These are phyloP conservation scores for Escovopsis weberi DNA, from an alignment of 2,329 filamentous ascomycete species.

Conservation along the genomic window DNA sequence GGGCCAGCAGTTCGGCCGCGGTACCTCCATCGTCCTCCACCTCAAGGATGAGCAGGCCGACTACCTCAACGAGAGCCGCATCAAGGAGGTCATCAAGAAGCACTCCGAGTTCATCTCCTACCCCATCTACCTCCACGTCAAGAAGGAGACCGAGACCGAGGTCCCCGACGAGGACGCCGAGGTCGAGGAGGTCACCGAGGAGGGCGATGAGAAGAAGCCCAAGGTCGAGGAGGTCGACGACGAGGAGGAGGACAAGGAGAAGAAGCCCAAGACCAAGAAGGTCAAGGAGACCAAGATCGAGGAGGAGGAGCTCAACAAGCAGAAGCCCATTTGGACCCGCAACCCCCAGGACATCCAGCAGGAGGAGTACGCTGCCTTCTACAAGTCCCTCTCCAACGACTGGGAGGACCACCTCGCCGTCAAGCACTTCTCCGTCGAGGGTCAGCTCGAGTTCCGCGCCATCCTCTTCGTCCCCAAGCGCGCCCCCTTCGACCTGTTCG, in stretches of 20 bases:
- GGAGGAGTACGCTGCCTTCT: conserved; percentile 98
- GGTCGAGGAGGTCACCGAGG: conserved; percentile 51
- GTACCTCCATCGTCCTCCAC: conserved; percentile 96
- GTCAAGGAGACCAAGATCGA: conserved; percentile 97
- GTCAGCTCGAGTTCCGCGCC: conserved; percentile 99
- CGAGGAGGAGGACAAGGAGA: conserved; percentile 73
- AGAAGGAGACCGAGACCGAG: conserved; percentile 98
- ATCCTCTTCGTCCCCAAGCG: conserved; percentile 99
- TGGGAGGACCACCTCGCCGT: conserved; percentile 99
- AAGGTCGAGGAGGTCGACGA: conserved; percentile 89
- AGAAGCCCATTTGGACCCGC: conserved; percentile 99
- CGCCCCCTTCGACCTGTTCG: conserved; percentile 97
- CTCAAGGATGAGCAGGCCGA: conserved; percentile 98
- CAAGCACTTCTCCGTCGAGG: conserved; percentile 99
- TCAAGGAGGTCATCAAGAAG: conserved; percentile 99
- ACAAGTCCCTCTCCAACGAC: conserved; percentile 99
- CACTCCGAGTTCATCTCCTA: conserved; percentile 99
- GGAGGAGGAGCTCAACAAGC: conserved; percentile 99
- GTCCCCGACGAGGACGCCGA: conserved; percentile 92
- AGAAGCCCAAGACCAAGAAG: conserved; percentile 98
- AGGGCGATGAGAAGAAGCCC: conserved; percentile 83
- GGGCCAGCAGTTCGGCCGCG: conserved; percentile 79
- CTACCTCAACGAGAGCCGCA: conserved; percentile 96
- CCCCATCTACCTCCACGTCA: conserved; percentile 99
- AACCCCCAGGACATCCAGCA: conserved; percentile 89